Evolutionary conservation across 179 eudicot genomes (phyloP).

Genomic region (Silene noctiflora): DNA sequence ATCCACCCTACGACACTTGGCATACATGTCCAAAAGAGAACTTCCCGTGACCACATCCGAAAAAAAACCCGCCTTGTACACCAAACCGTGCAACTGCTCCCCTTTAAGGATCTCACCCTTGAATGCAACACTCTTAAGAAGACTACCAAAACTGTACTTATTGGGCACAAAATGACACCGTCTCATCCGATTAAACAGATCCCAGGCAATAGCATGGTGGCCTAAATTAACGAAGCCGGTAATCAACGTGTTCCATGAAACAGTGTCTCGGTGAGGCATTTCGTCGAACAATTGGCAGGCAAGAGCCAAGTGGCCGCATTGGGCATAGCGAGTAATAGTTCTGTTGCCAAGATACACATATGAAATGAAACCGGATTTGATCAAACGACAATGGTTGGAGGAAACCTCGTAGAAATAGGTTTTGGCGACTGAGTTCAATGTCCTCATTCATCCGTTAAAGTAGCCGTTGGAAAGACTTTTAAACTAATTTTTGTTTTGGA

Average conservation of each 20-base stretch:
- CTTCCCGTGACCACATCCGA: conserved; percentile 53
- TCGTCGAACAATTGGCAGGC: conserved; percentile 75
- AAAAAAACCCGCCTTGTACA: conserved; percentile 46
- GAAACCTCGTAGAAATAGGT: conserved; percentile 29
- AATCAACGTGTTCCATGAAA: conserved; percentile 75
- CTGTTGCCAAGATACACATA: conserved; percentile 49
- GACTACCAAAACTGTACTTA: conserved; percentile 67
- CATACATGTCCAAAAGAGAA: conserved; percentile 77
- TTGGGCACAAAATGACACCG: conserved; percentile 38
- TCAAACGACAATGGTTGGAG: conserved; percentile 44
- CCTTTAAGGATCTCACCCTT: conserved; percentile 42
- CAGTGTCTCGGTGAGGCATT: conserved; percentile 60
- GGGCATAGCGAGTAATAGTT: conserved; percentile 38
- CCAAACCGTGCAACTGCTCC: conserved; percentile 54
- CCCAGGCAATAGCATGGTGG: conserved; percentile 40
- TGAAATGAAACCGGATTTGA: conserved; percentile 45
- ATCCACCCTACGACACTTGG: conserved; percentile 54
- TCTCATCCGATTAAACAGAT: conserved; percentile 48
- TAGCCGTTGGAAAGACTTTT: conserved; percentile 15
- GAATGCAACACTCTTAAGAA: conserved; percentile 58
- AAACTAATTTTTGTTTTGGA: conserved; percentile 18
- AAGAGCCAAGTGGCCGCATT: conserved; percentile 37
- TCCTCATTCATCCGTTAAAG: conserved; percentile 47
- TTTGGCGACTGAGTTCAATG: conserved; percentile 31
- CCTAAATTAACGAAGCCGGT: conserved; percentile 56